A percentile compares a stretch with the other conserved stretches of the same genome.
phyloP scores from a whole-genome alignment of 1,139 yeast genomes.

The Pichia sp. region DNA sequence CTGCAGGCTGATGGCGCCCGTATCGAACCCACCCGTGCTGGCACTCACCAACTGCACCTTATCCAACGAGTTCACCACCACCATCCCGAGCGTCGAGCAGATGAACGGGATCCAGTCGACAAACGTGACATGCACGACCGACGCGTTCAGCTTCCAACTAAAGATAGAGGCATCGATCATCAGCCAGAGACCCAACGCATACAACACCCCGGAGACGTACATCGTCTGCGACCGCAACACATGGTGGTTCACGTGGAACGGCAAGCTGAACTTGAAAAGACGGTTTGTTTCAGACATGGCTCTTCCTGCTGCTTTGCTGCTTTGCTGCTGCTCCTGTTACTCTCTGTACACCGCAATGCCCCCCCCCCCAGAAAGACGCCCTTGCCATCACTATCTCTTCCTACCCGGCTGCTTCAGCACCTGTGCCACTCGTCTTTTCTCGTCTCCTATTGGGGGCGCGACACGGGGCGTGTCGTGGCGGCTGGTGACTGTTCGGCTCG shows the following conservation, averaged over 20 bases:
- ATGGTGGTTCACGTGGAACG: constrained; percentile 51
- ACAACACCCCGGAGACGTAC: constrained; percentile 68
- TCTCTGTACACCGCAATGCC: background rate
- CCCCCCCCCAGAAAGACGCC: background rate
- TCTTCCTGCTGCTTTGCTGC: background rate
- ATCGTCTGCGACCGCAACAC: constrained; percentile 75
- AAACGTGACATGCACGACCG: constrained; percentile 80
- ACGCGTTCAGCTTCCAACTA: constrained; percentile 80
- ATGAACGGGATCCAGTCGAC: constrained; percentile 94
- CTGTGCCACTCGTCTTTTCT: background rate
- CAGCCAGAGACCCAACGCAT: constrained; percentile 86
- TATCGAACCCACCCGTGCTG: constrained; percentile 32
- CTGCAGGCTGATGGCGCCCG: constrained; percentile 50
- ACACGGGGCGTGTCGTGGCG: background rate
- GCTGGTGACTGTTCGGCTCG: too few species aligned
- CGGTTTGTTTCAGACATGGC: constrained; percentile 19
- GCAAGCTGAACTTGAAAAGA: constrained; percentile 52
- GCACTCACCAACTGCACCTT: constrained; percentile 65
- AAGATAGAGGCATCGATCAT: constrained; percentile 85
- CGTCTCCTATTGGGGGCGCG: constrained; percentile 1
- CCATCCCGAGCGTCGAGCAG: constrained; percentile 85
- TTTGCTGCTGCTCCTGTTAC: background rate
- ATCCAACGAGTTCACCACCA: constrained; percentile 87
- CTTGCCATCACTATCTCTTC: too few species aligned
- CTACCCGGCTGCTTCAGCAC: too few species aligned